These are phyloP conservation scores for Pichia sp. DNA, from an alignment of 1,139 yeast genomes.

Conservation along the genomic window DNA sequence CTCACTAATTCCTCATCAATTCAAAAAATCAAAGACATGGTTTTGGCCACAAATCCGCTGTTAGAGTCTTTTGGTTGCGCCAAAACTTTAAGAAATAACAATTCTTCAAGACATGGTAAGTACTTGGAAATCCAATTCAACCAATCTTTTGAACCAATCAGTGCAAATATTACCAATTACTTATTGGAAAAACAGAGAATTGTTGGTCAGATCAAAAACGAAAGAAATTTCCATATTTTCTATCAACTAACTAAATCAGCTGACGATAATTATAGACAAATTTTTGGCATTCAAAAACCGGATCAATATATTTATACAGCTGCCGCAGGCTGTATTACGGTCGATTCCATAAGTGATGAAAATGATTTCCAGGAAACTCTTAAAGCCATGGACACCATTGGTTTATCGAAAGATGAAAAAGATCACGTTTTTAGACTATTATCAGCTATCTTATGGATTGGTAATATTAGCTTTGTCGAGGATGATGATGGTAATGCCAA, in stretches of 20 bases:
- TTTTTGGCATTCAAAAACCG: slow-evolving; percentile 85
- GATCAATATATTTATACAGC: slow-evolving; percentile 89
- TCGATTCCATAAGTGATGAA: slow-evolving; percentile 77
- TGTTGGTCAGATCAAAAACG: slow-evolving; percentile 85
- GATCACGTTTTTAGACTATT: slow-evolving; percentile 82
- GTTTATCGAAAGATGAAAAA: slow-evolving; percentile 73
- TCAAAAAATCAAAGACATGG: slow-evolving; percentile 91
- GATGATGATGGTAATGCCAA: slow-evolving; percentile 82
- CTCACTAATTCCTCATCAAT: slow-evolving; percentile 50
- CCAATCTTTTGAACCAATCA: slow-evolving; percentile 75
- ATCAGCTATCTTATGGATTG: slow-evolving; percentile 88
- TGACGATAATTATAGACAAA: slow-evolving; percentile 72
- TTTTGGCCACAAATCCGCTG: slow-evolving; percentile 92
- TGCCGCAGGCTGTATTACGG: slow-evolving; percentile 77
- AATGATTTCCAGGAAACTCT: slow-evolving; percentile 75
- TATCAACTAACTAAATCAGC: slow-evolving; percentile 94
- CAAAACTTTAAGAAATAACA: slow-evolving; percentile 89
- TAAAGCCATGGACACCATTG: slow-evolving; percentile 82
- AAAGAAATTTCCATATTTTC: slow-evolving; percentile 94
- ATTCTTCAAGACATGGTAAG: slow-evolving; percentile 96
- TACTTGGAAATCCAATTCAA: slow-evolving; percentile 89
- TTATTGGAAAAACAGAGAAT: slow-evolving; percentile 92
- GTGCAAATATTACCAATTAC: slow-evolving; percentile 94
- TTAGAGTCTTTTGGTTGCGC: slow-evolving; percentile 98
- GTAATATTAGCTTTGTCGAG: slow-evolving; percentile 80